phyloP scores from a whole-genome alignment of 106 monocot genomes.

The Apostasia shenzhenica region DNA sequence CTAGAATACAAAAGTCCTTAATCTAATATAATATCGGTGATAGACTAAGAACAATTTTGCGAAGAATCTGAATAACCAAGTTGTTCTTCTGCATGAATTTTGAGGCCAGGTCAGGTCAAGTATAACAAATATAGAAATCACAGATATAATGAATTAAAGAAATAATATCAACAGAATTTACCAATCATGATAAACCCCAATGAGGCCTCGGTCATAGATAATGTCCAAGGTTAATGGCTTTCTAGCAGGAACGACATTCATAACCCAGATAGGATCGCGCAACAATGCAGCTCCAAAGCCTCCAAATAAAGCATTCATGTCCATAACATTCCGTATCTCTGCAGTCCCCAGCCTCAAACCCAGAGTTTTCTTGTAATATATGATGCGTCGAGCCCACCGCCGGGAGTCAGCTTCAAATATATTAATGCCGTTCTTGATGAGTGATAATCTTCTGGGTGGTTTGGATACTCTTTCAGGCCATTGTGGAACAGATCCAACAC shows the following conservation, averaged over 20 bases:
- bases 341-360: conserved; percentile 63
- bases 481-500: conserved; percentile 49
- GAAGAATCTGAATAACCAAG: too few species aligned
- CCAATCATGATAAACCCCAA: conserved; percentile 97
- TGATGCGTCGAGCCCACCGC: conserved; percentile 63
- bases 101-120: too few species aligned
- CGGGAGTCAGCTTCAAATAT: conserved; percentile 70
- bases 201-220: conserved; percentile 85
- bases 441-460: conserved; percentile 49
- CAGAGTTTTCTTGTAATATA: conserved; percentile 68
- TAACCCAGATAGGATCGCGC: conserved; percentile 80
- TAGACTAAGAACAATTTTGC: too few species aligned
- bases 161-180: conserved; percentile 10
- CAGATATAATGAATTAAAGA: too few species aligned
- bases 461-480: conserved; percentile 72
- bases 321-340: conserved; percentile 77
- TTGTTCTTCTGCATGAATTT: too few species aligned
- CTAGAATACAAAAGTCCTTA: too few species aligned
- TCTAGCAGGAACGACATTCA: conserved; percentile 87
- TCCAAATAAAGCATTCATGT: conserved; percentile 97
- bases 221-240: conserved; percentile 70
- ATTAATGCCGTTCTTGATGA: conserved; percentile 52
- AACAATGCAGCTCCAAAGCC: conserved; percentile 79
- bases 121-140: too few species aligned
- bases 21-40: too few species aligned